Conservation (phyloP, 2,329 filamentous ascomycete species). For the Colletotrichum musae region DNA sequence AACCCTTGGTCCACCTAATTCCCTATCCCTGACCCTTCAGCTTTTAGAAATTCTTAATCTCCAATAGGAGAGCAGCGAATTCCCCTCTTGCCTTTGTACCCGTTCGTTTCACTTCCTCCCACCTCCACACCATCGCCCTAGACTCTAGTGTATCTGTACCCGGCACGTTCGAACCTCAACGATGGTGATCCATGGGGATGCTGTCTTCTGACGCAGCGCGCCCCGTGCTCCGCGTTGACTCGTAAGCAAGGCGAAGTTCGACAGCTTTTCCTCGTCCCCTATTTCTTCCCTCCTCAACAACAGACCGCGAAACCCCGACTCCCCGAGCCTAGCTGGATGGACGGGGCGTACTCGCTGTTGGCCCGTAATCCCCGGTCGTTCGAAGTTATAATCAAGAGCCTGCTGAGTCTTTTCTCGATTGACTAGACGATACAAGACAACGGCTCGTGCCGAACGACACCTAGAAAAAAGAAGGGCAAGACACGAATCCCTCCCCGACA, state of each 20-base stretch:
- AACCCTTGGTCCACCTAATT: neutral
- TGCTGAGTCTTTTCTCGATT: neutral
- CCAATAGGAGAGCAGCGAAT: slow-evolving; percentile 14
- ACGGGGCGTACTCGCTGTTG: slow-evolving; percentile 24
- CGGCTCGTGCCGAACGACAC: neutral
- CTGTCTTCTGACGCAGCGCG: slow-evolving; percentile 33
- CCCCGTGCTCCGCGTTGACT: slow-evolving; percentile 26
- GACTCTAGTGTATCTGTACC: slow-evolving; percentile 22
- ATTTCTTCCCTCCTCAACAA: slow-evolving; percentile 14
- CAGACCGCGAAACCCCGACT: slow-evolving; percentile 6
- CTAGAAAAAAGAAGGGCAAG: neutral
- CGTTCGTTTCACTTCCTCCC: slow-evolving; percentile 35
- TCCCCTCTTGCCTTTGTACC: slow-evolving; percentile 1
- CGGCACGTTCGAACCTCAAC: neutral
- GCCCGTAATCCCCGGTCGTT: neutral
- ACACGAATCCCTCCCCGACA: neutral
- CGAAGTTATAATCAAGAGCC: slow-evolving; percentile 29
- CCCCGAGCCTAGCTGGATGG: slow-evolving; percentile 15
- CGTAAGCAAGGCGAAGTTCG: slow-evolving; percentile 35
- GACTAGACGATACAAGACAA: too few relatives aligned
- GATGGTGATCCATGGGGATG: neutral
- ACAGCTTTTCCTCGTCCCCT: slow-evolving; percentile 5
- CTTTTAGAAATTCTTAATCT: neutral
- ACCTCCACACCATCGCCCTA: neutral
- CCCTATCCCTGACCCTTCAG: slow-evolving; percentile 7